A percentile compares a stretch with the other conserved stretches of the same genome.
These are phyloP conservation scores for Prunus yedoensis DNA, from an alignment of 331 rosid genomes.

Conservation along the genomic window DNA sequence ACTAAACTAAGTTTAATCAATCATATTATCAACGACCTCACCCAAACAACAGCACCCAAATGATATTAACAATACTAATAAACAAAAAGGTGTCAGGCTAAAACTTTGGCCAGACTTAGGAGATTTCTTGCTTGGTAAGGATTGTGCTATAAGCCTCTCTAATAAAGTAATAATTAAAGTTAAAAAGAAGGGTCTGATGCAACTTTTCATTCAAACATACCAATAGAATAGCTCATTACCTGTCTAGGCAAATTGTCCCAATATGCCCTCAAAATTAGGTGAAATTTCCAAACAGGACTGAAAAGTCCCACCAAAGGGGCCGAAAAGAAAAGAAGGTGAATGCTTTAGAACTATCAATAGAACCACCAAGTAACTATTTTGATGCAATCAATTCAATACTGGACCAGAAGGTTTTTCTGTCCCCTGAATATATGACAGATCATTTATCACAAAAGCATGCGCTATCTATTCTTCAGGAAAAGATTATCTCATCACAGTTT, in stretches of 20 bases:
- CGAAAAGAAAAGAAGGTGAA: background rate
- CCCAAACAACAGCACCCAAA: slow-evolving; percentile 3
- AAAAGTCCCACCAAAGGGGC: slow-evolving; percentile 2
- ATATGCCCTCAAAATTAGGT: background rate
- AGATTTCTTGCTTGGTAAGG: slow-evolving; percentile 27
- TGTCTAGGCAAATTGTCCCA: background rate
- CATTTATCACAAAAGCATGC: slow-evolving; percentile 11
- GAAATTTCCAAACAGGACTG: slow-evolving; percentile 10
- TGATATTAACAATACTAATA: background rate
- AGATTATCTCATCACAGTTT: background rate
- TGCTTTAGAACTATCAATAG: background rate
- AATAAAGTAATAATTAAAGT: background rate
- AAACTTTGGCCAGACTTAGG: slow-evolving; percentile 5
- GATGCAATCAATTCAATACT: background rate
- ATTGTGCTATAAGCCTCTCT: background rate
- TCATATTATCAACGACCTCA: background rate
- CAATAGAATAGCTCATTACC: background rate
- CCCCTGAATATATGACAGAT: background rate
- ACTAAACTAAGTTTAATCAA: background rate
- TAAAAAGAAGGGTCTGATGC: slow-evolving; percentile 3
- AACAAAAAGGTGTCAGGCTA: background rate
- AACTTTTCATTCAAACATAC: slow-evolving; percentile 7
- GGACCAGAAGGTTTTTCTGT: slow-evolving; percentile 4
- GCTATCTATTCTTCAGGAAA: slow-evolving; percentile 1
- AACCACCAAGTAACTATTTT: background rate